Evolutionary conservation across 768 basidiomycete species (phyloP), one percentile per base, ranked within the genome.

Genomic region (Paxillus involutus): DNA sequence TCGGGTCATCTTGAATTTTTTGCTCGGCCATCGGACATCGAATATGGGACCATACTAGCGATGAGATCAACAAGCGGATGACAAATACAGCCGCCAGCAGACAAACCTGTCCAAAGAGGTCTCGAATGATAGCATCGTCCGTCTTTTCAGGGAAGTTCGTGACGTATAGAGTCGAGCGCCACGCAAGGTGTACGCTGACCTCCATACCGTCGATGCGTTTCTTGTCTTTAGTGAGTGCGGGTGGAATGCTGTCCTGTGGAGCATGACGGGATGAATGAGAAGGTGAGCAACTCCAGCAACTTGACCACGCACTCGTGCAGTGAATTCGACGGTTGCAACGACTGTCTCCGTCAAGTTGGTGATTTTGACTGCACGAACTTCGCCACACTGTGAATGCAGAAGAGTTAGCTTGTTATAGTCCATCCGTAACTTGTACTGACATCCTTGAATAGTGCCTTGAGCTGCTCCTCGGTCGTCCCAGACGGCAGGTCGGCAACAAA

Each of bases 21-120:
- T 95, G 72, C 93, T 95, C 6, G 97, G 97, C 96, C 96, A 98
- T 32, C 97, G 89, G 16, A 94, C 89, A 59, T 98, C 95, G 56
- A 98, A 91, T 50, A 99, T 81, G 5, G 79, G 81, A 10, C 97
- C 97, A 71, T 89, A 94, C 94, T 97, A 52, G 1, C 11, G 24
- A 50, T 62, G 44, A 53, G 24, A 33, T 58, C 35, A 51, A 47
- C 1, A 39, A 42, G 30, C 35, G 9, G 47, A 42, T 1, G 11
- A 33, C 17, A 24, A 40, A 32, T 12, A 14, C 35, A 35, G 13
- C 35, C 3, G 2, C 29, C 45, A 3, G 12, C 6, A 39, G 35
- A 61, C 79, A 44, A 55, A 95, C 95, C 76, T 85, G 79, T 49
- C 79, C 81, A 66, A 99, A 97, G 12, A 97, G 68, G 42, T 83